A percentile compares a stretch with the other conserved stretches of the same genome.
Conservation (phyloP, 768 basidiomycete species). For the Agrocybe pediades region DNA sequence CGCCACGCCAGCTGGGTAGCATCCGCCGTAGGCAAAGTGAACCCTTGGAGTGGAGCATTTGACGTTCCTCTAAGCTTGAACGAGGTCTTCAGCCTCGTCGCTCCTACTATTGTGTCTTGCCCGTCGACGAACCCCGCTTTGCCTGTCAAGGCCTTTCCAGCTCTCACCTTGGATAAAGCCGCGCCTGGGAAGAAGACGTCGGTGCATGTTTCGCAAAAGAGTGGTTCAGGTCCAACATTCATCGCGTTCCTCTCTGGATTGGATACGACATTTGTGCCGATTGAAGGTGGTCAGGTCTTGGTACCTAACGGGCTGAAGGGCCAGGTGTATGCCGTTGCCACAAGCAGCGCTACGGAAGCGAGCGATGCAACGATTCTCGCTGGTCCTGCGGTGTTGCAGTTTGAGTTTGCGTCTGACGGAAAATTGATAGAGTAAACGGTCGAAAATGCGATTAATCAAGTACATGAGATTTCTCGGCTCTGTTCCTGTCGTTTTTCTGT, state of each 20-base stretch:
- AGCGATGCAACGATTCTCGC: slow-evolving; percentile 45
- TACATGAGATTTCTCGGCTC: too few species aligned
- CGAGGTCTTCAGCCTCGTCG: slow-evolving; percentile 38
- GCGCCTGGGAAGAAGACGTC: slow-evolving; percentile 24
- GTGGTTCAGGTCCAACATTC: slow-evolving; percentile 25
- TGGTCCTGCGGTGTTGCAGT: slow-evolving; percentile 25
- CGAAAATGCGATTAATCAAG: too few species aligned
- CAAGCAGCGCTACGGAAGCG: slow-evolving; percentile 25
- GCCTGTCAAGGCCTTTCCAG: slow-evolving; percentile 53
- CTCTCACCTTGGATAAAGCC: slow-evolving; percentile 34
- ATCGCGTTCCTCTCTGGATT: slow-evolving; percentile 48
- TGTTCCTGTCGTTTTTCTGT: too few species aligned
- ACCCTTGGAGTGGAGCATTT: slow-evolving; percentile 53
- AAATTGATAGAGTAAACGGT: too few species aligned
- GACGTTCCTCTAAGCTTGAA: slow-evolving; percentile 33
- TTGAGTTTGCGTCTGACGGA: too few species aligned
- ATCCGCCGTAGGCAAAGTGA: slow-evolving; percentile 40
- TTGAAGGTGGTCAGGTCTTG: slow-evolving; percentile 28
- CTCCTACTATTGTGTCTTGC: slow-evolving; percentile 53
- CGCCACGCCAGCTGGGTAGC: slow-evolving; percentile 60
- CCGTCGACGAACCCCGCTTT: slow-evolving; percentile 55
- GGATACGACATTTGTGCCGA: slow-evolving; percentile 30
- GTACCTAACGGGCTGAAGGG: slow-evolving; percentile 42
- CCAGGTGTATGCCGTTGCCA: slow-evolving; percentile 52
- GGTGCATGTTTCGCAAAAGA: slow-evolving; percentile 10